Base-by-base conservation (phyloP, 2,329 filamentous ascomycete genomes). In the Onygenales sp. region DNA sequence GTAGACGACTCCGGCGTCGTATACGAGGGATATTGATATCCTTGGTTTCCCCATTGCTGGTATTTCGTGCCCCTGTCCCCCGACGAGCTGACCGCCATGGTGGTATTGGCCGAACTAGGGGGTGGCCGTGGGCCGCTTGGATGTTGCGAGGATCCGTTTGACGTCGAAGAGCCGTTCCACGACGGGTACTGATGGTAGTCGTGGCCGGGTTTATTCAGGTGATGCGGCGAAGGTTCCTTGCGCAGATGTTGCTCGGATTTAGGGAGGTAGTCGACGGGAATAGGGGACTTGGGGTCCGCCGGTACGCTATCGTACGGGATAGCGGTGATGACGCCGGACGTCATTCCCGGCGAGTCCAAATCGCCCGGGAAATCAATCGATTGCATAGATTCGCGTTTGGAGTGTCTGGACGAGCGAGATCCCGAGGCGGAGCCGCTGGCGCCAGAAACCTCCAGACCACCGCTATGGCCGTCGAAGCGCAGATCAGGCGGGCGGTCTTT, bases 181-280 rank as follows among this genome's bases (percentile, higher is more conserved):
- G 80, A 80, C 43, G 90, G 89, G 68, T 96, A 95, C 65, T 95
- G 92, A 72, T 95, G 89, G 66, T 84, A 95, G 70, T 96, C 91
- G 61, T 75, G 75, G 48, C 82, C 82, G 59, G 77, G 78, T 72
- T 89, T 91, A 69, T 89, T 91, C 52, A 94, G 73, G 64, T 95
- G 89, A 69, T 93, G 87, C 33, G 90, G 88, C 55, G 87, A 78
- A 54, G 86, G 86, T 53, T 93, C 87, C 66, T 83, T 83, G 60
- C 83, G 80, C 53, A 76, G 71, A 31, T 70, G 64, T 21, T 81
- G 76, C 57, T 88, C 84, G 54, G 78, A 72, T 64, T 82, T 81
- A 49, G 86, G 84, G 43, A 89, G 75, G 65, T 87, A 87, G 45
- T 94, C 87, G 64, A 88, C 77, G 41, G 85, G 73, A 55, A 89